Evolutionary conservation across 768 basidiomycete genomes (phyloP).

Genomic region (Lentinula edodes): DNA sequence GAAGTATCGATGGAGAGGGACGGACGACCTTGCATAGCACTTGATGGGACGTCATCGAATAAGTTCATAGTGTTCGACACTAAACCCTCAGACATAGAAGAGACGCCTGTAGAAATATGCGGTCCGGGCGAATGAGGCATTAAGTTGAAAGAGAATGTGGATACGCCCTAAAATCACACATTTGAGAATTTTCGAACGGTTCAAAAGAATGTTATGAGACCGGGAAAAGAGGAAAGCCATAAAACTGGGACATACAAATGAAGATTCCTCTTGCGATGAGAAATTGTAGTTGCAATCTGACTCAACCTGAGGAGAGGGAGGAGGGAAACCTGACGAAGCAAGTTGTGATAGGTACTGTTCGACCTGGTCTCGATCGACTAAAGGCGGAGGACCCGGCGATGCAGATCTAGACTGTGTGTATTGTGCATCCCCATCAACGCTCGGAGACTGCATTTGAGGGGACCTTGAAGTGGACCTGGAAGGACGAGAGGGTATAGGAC

Average conservation of each 20-base stretch:
- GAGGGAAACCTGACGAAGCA: slow-evolving; percentile 11
- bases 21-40: slow-evolving; percentile 8
- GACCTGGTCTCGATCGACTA: slow-evolving; percentile 3
- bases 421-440: slow-evolving; percentile 2
- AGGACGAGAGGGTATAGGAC: background rate
- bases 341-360: background rate
- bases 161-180: slow-evolving; percentile 30
- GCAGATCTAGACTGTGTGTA: slow-evolving; percentile 12
- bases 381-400: slow-evolving; percentile 16
- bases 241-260: slow-evolving; percentile 38
- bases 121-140: slow-evolving; percentile 22
- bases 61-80: background rate
- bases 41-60: background rate
- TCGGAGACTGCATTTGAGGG: background rate
- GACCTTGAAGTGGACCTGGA: slow-evolving; percentile 14
- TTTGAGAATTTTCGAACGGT: background rate
- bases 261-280: slow-evolving; percentile 35
- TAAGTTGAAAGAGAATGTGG: slow-evolving; percentile 41
- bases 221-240: background rate
- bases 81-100: background rate
- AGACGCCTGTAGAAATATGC: slow-evolving; percentile 18
- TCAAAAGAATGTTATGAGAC: background rate
- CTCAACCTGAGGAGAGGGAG: slow-evolving; percentile 25
- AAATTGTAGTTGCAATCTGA: slow-evolving; percentile 27
- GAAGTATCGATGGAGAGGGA: slow-evolving; percentile 35